Conservation (phyloP, 176 grass and related monocot genomes). For the Carex littledalei region DNA sequence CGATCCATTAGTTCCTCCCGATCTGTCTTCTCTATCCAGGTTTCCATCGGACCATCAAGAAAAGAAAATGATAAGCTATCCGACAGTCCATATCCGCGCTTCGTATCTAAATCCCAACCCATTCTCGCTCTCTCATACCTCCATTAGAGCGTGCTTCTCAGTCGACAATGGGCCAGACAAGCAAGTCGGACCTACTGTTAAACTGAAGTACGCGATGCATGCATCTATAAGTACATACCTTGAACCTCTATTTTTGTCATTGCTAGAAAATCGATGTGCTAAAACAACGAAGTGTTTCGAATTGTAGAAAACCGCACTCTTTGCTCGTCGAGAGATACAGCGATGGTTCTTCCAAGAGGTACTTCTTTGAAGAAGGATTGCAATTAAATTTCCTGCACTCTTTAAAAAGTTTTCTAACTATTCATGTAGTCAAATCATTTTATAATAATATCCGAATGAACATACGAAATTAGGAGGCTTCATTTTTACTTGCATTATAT, state of each 20-base stretch:
- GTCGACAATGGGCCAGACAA: background rate
- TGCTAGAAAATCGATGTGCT: background rate
- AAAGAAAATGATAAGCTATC: slow-evolving; percentile 6
- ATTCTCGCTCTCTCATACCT: background rate
- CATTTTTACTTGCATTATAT: background rate
- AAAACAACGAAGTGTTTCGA: background rate
- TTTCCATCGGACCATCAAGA: background rate
- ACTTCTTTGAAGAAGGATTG: background rate
- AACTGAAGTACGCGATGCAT: slow-evolving; percentile 2
- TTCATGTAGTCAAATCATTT: background rate
- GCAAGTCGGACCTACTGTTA: background rate
- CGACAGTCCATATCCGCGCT: slow-evolving; percentile 4
- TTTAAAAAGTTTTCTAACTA: background rate
- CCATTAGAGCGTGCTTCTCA: slow-evolving; percentile 22
- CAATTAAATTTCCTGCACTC: background rate
- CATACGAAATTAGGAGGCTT: background rate
- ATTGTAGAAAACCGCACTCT: slow-evolving; percentile 35
- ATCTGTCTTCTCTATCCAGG: background rate
- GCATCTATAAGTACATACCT: background rate
- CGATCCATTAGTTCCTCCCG: background rate
- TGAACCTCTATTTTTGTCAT: background rate
- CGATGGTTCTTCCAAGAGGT: slow-evolving; percentile 70
- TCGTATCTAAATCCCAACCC: background rate
- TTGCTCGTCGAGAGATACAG: slow-evolving; percentile 69
- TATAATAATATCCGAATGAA: background rate